A percentile compares a stretch with the other conserved stretches of the same genome.
Evolutionary conservation across 169 alveolate species (phyloP).

Genomic region (Plasmodium sp.): DNA sequence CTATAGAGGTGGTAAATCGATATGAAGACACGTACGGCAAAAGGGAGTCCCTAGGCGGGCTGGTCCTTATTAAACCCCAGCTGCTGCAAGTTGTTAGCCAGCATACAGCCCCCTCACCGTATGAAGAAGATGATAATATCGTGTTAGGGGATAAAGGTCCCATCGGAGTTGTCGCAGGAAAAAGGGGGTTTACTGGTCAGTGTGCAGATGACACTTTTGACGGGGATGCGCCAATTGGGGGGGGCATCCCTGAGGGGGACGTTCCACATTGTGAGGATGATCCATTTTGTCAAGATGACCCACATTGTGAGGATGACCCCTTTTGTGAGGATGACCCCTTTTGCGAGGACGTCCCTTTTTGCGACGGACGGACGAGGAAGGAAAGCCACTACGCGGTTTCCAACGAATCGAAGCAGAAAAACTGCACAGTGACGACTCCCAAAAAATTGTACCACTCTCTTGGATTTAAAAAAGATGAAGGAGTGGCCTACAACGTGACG

Average conservation of each 20-base stretch:
- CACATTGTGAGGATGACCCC: background rate
- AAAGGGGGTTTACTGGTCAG: background rate
- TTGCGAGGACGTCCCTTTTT: background rate
- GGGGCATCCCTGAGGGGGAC: background rate
- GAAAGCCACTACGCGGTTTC: background rate
- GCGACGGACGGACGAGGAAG: background rate
- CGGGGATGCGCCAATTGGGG: background rate
- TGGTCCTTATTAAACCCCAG: conserved; percentile 51
- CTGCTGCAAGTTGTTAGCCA: conserved; percentile 18
- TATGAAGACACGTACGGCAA: conserved; percentile 29
- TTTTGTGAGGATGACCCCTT: background rate
- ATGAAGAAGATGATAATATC: background rate
- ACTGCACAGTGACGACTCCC: background rate
- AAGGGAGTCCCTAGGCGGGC: conserved; percentile 29
- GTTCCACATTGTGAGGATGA: background rate
- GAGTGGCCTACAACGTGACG: background rate
- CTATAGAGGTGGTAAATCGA: conserved; percentile 64
- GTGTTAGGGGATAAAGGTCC: background rate
- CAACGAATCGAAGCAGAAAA: background rate
- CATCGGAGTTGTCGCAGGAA: background rate
- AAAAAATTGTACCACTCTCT: background rate
- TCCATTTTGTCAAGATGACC: too few species aligned
- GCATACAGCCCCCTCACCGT: background rate
- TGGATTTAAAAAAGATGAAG: background rate
- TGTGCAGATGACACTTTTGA: conserved; percentile 1